Evolutionary conservation across 768 basidiomycete genomes (phyloP), one percentile per base, ranked within the genome.

Genomic region (Kwoniella heveanensis): DNA sequence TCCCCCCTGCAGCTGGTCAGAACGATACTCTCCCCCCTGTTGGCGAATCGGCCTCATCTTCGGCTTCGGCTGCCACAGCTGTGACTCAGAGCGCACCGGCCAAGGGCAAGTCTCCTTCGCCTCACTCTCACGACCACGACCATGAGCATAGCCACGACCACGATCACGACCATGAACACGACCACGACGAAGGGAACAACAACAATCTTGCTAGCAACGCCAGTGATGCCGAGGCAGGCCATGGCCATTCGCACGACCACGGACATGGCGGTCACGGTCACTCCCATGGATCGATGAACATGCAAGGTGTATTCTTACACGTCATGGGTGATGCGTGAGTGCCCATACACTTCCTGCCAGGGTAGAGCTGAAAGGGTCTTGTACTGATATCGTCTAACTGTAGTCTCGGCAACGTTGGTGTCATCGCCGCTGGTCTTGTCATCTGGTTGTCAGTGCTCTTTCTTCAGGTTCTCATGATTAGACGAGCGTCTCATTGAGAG

Each of bases 291-390:
- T 91, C 88, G 0, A 98, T 99, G 96, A 99, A 98, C 81, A 97
- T 98, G 94, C 89, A 84, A n/a, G 96, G 93, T 29, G 84, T 99
- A 1, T 83, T 98, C 30, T 81, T 99, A 27, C 96, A 99, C 79
- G 96, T 98, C 39, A 80, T 99, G 49, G 95, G 95, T 32, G 95
- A 99, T 82, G 95, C 95, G 78, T 81, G 59, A 70, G 81, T 78
- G 1, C 77, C 1, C 8, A n/a, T n/a, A n/a, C n/a, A n/a, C n/a
- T n/a, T n/a, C n/a, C n/a, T n/a, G n/a, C n/a, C n/a, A n/a, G n/a
- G n/a, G n/a, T n/a, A n/a, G n/a, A n/a, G n/a, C n/a, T n/a, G n/a
- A n/a, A n/a, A n/a, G n/a, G n/a, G n/a, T n/a, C n/a, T n/a, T n/a
- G n/a, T n/a, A n/a, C n/a, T n/a, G n/a, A n/a, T n/a, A n/a, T n/a